Evolutionary conservation across 495 filamentous ascomycete genomes (phyloP), one percentile per base, ranked within the genome.

Genomic region (Apiosordaria backusii): DNA sequence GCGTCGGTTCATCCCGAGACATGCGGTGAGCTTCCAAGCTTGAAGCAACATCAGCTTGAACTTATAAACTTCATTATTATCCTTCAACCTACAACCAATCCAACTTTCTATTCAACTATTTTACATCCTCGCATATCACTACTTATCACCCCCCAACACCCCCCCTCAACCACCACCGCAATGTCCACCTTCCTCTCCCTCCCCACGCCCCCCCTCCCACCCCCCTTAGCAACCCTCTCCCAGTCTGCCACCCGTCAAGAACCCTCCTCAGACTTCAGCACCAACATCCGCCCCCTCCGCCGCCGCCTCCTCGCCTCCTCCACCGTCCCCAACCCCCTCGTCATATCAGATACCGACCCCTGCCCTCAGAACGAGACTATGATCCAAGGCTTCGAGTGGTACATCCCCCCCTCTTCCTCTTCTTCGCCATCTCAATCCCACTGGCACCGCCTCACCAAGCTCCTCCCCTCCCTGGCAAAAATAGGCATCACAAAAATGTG

Each of bases 311-410:
- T 62, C 25, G 57, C 67, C 62, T 6, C 62, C n/a, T 16, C 22
- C 53, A 18, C 50, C 45, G 55, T 66, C 16, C 65, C 67, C 6
- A 71, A 69, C 65, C 71, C 71, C 26, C 22, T 64, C 27, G 19
- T 70, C 22, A n/a, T 59, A n/a, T 22, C 64, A 9, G 27, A 52
- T 27, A 50, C 59, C 57, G 19, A 23, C 22, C 59, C 67, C 60
- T 67, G 60, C 58, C 69, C 73, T 0, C 3, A 55, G 4, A 93
- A 92, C 71, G 69, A 67, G 27, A 87, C 87, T 66, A 85, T 92
- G 72, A 72, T 92, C 64, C 88, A 93, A 74, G 84, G 80, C 4
- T 92, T 90, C 76, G 90, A 92, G 78, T 92, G 90, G 90, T 87
- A 93, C 74, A 78, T 88, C 4, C 88, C 87, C 0, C 80, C 83